Evolutionary conservation across 2,329 filamentous ascomycete genomes (phyloP), one percentile per base, ranked within the genome.

Genomic region (Fusarium verrucosum): DNA sequence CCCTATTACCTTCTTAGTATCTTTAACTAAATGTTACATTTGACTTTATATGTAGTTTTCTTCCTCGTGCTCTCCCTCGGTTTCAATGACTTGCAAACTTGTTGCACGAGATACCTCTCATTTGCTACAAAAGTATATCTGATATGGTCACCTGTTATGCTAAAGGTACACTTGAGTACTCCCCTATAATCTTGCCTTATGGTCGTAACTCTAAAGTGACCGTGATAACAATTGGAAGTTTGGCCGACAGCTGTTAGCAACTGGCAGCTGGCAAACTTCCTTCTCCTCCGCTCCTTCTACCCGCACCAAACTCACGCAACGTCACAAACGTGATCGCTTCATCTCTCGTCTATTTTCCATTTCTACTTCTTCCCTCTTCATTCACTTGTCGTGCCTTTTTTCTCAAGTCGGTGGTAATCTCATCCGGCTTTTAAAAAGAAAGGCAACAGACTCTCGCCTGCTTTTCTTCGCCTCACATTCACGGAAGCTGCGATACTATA

Each of bases 161-260:
- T 35, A n/a, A 19, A 41, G 25, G 22, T 35, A 46, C 7, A 30
- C 23, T 30, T n/a, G 25, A 32, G 17, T 32, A 28, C 36, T 50
- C 30, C n/a, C n/a, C 25, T 20, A 7, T 8, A 23, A 17, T n/a
- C 42, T 20, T 45, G 10, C 13, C n/a, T 40, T n/a, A 30, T 17
- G 11, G 38, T 35, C 16, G 46, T 44, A 35, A 33, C 9, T 33
- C 50, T 20, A 32, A n/a, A 36, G 50, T 36, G 20, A 30, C 50
- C 13, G 35, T 58, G 38, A 46, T 54, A 43, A 40, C 32, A n/a
- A n/a, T n/a, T n/a, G 56, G 25, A 61, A 40, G 45, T 60, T 52
- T 60, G 63, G 19, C 40, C 46, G 46, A 33, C 59, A 67, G 63
- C 35, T 61, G 59, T 40, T 47, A 49, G 28, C 61, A 50, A 54